These are phyloP conservation scores for Linanthus parryae DNA, from an alignment of 148 eudicot genomes.

Conservation along the genomic window DNA sequence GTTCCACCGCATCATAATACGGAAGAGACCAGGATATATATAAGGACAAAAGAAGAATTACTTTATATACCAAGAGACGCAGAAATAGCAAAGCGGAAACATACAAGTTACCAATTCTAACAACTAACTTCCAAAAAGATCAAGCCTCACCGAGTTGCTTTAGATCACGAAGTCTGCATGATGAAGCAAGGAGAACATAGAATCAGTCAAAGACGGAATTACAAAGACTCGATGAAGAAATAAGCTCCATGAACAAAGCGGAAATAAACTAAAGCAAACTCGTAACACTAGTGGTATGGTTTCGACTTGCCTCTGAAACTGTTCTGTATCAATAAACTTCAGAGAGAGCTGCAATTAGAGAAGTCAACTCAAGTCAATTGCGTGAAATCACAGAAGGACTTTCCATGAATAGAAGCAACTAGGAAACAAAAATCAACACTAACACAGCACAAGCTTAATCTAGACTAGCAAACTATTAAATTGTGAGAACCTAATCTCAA, in stretches of 20 bases:
- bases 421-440: too few species aligned
- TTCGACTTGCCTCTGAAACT: constrained; percentile 70
- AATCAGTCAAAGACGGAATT: constrained; percentile 5
- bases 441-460: too few species aligned
- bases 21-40: too few species aligned
- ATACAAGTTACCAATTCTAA: neutral
- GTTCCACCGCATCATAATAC: too few species aligned
- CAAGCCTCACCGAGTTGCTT: constrained; percentile 62
- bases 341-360: constrained; percentile 41
- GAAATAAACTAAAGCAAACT: too few species aligned
- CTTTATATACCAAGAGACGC: neutral
- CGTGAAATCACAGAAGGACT: too few species aligned
- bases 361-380: too few species aligned
- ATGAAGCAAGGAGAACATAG: constrained; percentile 2
- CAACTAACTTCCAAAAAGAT: neutral
- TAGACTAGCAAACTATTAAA: too few species aligned
- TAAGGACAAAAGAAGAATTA: neutral
- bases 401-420: too few species aligned
- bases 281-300: too few species aligned
- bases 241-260: neutral
- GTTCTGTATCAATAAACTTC: constrained; percentile 62
- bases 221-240: too few species aligned
- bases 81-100: neutral
- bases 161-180: constrained; percentile 67
- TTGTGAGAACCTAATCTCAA: too few species aligned